Evolutionary conservation across 1,284 basidiomycete species (phyloP), one percentile per base, ranked within the genome.

Genomic region (Tilletia caries): DNA sequence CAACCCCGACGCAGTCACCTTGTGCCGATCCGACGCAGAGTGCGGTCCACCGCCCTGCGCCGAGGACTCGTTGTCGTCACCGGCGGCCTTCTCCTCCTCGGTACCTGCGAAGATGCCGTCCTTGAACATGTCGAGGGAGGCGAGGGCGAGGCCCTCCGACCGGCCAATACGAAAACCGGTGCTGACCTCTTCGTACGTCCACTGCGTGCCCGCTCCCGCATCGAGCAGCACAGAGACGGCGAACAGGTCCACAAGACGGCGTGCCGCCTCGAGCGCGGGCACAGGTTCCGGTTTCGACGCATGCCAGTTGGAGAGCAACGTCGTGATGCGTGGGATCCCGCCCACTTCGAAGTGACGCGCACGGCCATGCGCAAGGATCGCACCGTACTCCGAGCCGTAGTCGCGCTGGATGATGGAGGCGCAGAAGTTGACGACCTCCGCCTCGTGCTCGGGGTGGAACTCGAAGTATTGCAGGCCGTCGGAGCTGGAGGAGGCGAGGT

Each of bases 151-250:
- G 0, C 94, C 95, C 82, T 98, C 95, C 0, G 91, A 92, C 64
- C 95, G 86, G 23, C 86, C 85, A 79, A 92, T 94, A 10, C 84
- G 85, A 78, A 87, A 84, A 0, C 88, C 88, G 0, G 88, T 88
- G 41, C 78, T 78, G 12, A 85, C 84, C 75, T 95, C 93, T 13
- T 85, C 86, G 83, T 91, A 97, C 18, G 84, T 84, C 95, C 95
- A 97, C 20, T 84, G 83, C 72, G 89, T 90, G 0, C 95, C 95
- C 0, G 94, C 95, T 0, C 94, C 95, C 0, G 95, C 95, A 76
- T 97, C 95, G 64, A 97, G 89, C 23, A 97, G 86, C 4, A 97
- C 95, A 4, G 92, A 93, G 23, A 95, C 92, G 70, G 97, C 87
- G 85, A 95, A 95, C 37, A 97, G 88, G 84, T 98, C 95, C 76